Evolutionary conservation across 805 yeast species (phyloP).

Genomic region (Lipomyces kockii): DNA sequence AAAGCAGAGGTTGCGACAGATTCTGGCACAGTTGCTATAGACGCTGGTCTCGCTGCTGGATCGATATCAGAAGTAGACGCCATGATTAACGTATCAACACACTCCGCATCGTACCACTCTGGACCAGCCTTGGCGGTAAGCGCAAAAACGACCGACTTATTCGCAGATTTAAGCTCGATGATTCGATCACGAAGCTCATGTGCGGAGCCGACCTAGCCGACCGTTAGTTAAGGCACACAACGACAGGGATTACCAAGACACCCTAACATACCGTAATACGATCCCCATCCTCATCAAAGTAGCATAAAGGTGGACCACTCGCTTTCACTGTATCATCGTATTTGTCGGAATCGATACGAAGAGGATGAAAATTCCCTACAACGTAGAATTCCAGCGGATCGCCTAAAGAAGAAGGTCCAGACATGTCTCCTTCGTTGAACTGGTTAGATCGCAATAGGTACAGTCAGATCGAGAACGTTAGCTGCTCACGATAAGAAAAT

Average conservation of each 20-base stretch:
- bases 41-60: neutral
- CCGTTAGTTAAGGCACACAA: neutral
- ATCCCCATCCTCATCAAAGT: constrained; percentile 32
- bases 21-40: neutral
- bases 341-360: constrained; percentile 7
- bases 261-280: constrained; percentile 23
- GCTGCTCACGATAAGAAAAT: neutral
- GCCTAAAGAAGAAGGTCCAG: neutral
- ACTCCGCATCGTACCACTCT: constrained; percentile 17
- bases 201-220: constrained; percentile 26
- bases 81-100: neutral
- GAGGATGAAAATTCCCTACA: constrained; percentile 6
- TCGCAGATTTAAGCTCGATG: constrained; percentile 10
- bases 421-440: neutral
- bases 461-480: neutral
- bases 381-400: constrained; percentile 7
- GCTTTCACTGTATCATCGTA: constrained; percentile 19
- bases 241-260: neutral
- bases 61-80: neutral
- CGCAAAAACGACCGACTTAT: constrained; percentile 15
- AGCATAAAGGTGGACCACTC: constrained; percentile 23
- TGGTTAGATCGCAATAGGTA: neutral
- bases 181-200: constrained; percentile 23
- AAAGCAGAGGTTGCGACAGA: constrained; percentile 2
- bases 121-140: constrained; percentile 23